Base-by-base conservation (phyloP, 495 filamentous ascomycete species). In the Podospora pseudopauciseta region DNA sequence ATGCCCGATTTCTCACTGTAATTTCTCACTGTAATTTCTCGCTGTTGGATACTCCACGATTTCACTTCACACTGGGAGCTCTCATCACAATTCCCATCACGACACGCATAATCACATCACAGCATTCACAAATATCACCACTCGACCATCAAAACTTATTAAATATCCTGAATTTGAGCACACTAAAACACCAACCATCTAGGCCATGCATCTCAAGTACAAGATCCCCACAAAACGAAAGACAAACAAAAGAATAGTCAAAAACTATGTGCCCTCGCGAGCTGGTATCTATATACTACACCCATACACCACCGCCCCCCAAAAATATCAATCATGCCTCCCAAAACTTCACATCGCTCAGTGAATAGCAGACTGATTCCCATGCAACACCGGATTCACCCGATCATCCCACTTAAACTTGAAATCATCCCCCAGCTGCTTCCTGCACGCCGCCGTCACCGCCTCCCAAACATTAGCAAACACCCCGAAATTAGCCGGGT, bases 401-500 rank as follows among this genome's bases (percentile, higher is more conserved):
- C 73, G 68, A 39, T 81, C 80, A 65, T 82, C 78, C 71, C 80
- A 83, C 69, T 80, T 71, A 69, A 82, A 82, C 61, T 72, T 71
- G 71, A 83, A 92, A 75, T 80, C 90, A 82, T 75, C 87, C 15
- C 85, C 87, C 2, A 86, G 84, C 67, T 97, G 88, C 67, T 92
- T 91, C 81, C 96, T 85, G 80, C 97, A 92, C 73, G 97, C 94
- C 84, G 97, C 90, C 77, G 97, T 94, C 73, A 97, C 94, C 72
- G 97, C 97, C 70, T 90, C 85, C 55, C 92, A 88, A 74, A 97
- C 94, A 68, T 88, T 87, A 65, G 80, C 76, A 83, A 92, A 97
- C 63, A 99, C 86, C 39, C 95, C 95, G 78, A 97, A 89, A 79
- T 92, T 92, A 67, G 95, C 94, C 16, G 95, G 95, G 77, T 97